Percentiles rank a stretch among this genome's conserved stretches.
phyloP scores from a whole-genome alignment of 495 filamentous ascomycete species.

The Trichoderma erinaceum region DNA sequence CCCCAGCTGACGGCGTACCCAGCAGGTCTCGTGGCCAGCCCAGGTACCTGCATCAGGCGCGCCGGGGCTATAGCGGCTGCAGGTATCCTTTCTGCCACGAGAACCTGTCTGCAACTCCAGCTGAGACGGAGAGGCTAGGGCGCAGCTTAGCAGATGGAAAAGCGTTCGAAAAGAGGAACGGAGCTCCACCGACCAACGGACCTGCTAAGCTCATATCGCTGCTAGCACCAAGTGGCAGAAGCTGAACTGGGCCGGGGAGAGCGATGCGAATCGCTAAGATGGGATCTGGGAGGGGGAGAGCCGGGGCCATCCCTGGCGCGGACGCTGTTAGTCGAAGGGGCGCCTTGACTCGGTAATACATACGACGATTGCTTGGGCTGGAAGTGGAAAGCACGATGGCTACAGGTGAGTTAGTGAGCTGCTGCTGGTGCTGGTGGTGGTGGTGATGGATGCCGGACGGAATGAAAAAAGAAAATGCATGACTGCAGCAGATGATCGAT shows the following conservation, averaged over 20 bases:
- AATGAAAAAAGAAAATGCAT: neutral
- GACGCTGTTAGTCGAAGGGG: neutral
- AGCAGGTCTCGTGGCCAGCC: neutral
- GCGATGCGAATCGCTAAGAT: slow-evolving; percentile 3
- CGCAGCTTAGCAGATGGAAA: neutral
- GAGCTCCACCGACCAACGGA: neutral
- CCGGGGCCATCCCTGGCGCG: neutral
- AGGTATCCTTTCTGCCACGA: neutral
- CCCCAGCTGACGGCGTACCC: slow-evolving; percentile 4
- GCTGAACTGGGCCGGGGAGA: slow-evolving; percentile 1
- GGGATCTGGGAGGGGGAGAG: neutral
- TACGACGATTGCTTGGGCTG: neutral
- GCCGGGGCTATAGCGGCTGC: neutral
- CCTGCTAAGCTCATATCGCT: neutral
- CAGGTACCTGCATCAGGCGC: neutral
- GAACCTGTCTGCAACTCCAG: neutral
- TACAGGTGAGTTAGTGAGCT: too few species aligned
- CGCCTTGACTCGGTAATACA: neutral
- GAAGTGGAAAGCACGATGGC: too few species aligned
- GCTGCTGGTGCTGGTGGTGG: neutral
- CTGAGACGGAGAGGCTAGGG: neutral
- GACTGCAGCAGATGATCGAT: neutral
- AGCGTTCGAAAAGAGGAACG: neutral
- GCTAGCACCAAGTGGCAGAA: neutral
- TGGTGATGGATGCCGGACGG: neutral